Conservation (phyloP, 73 alveolate genomes). For the Paramecium pentaurelia region DNA sequence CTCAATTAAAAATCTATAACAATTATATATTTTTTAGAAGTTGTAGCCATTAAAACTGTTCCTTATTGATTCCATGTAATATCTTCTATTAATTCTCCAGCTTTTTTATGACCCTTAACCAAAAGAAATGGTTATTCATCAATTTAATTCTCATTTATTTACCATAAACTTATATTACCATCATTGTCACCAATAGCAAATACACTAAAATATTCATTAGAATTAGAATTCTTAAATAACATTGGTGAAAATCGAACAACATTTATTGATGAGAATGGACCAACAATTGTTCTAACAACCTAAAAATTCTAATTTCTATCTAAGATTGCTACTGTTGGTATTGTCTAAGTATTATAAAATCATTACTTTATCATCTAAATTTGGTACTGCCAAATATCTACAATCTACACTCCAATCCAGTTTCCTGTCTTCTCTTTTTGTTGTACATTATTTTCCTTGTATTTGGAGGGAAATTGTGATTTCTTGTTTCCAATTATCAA, state of each 20-base stretch:
- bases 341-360: not conserved
- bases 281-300: constrained; percentile 40
- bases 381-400: constrained; percentile 46
- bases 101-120: constrained; percentile 19
- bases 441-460: not conserved
- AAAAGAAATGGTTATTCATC: constrained; percentile 39
- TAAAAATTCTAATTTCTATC: constrained; percentile 51
- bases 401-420: constrained; percentile 62
- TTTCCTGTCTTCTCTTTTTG: constrained; percentile 59
- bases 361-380: constrained; percentile 49
- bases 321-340: constrained; percentile 24
- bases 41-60: constrained; percentile 43
- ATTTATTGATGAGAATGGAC: constrained; percentile 61
- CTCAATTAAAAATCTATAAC: constrained; percentile 11
- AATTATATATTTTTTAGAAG: constrained; percentile 49
- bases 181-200: constrained; percentile 63
- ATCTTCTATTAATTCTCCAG: constrained; percentile 54
- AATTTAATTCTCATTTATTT: not conserved
- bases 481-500: constrained; percentile 42
- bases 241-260: constrained; percentile 39
- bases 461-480: constrained; percentile 12
- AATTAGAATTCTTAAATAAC: not conserved
- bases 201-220: constrained; percentile 16
- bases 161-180: constrained; percentile 56
- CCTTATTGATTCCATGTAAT: constrained; percentile 46